These are phyloP conservation scores for Lasiosphaeriaceae sp. DNA, from an alignment of 495 filamentous ascomycete genomes.

Conservation along the genomic window DNA sequence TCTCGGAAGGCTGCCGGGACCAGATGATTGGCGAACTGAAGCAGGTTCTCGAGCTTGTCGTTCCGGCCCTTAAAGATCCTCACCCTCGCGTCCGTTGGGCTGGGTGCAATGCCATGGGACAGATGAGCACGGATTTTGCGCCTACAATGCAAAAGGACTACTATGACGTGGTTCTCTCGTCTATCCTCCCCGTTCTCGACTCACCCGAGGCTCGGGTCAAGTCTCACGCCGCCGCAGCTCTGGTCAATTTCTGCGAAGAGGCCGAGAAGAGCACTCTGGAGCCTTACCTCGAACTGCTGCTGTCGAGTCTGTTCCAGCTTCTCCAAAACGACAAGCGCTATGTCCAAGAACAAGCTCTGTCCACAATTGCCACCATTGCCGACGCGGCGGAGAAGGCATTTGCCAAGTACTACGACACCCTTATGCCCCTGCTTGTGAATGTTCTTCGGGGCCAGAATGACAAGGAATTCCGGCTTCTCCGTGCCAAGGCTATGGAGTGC, in stretches of 20 bases:
- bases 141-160: slow-evolving; percentile 98
- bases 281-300: slow-evolving; percentile 86
- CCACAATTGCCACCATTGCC: slow-evolving; percentile 97
- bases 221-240: slow-evolving; percentile 90
- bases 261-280: slow-evolving; percentile 89
- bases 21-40: slow-evolving; percentile 92
- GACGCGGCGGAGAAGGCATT: slow-evolving; percentile 96
- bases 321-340: slow-evolving; percentile 88
- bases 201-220: slow-evolving; percentile 91
- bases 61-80: slow-evolving; percentile 84
- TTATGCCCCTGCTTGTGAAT: slow-evolving; percentile 92
- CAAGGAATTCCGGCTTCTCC: slow-evolving; percentile 85
- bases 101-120: slow-evolving; percentile 96
- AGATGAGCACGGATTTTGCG: slow-evolving; percentile 99
- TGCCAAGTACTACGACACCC: slow-evolving; percentile 86
- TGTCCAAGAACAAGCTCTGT: slow-evolving; percentile 96
- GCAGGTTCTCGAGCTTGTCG: slow-evolving; percentile 88
- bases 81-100: slow-evolving; percentile 97
- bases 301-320: slow-evolving; percentile 76
- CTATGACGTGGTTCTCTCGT: slow-evolving; percentile 75
- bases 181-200: slow-evolving; percentile 88
- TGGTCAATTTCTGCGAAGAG: slow-evolving; percentile 99
- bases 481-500: slow-evolving; percentile 99
- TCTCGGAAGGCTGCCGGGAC: slow-evolving; percentile 95
- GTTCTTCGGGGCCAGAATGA: slow-evolving; percentile 84